phyloP scores from a whole-genome alignment of 768 basidiomycete genomes.

The Tylopilus sp. region DNA sequence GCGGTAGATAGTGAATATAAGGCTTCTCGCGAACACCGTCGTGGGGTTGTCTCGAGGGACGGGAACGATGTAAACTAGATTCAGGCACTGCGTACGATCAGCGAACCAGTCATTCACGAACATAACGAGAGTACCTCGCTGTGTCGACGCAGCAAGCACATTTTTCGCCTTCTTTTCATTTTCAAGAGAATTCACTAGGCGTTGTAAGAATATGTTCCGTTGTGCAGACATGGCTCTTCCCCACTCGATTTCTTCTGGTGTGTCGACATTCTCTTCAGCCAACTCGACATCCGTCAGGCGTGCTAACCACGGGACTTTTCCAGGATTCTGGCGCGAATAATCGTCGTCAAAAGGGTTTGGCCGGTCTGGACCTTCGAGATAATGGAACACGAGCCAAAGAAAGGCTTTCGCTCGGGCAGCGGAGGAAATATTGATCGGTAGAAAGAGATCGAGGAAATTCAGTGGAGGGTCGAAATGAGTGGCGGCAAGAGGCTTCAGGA shows the following conservation, averaged over 20 bases:
- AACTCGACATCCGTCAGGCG: slow-evolving; percentile 54
- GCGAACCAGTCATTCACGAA: neutral
- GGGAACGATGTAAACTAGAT: slow-evolving; percentile 24
- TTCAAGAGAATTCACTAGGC: slow-evolving; percentile 56
- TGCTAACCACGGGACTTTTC: slow-evolving; percentile 62
- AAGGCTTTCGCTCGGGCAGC: slow-evolving; percentile 73
- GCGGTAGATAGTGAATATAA: slow-evolving; percentile 33
- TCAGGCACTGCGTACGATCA: slow-evolving; percentile 23
- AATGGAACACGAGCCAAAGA: slow-evolving; percentile 80
- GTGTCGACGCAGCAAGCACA: slow-evolving; percentile 29
- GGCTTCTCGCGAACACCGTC: slow-evolving; percentile 30
- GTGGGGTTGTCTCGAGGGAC: slow-evolving; percentile 19
- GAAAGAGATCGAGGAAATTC: slow-evolving; percentile 83
- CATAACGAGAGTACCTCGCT: slow-evolving; percentile 20
- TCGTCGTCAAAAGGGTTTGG: slow-evolving; percentile 78
- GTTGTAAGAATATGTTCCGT: slow-evolving; percentile 68
- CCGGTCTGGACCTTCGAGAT: slow-evolving; percentile 62
- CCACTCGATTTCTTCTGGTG: slow-evolving; percentile 72
- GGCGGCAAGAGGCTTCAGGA: slow-evolving; percentile 50
- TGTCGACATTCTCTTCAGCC: slow-evolving; percentile 72
- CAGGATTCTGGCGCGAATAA: slow-evolving; percentile 51
- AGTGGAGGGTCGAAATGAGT: slow-evolving; percentile 72
- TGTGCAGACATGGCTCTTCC: slow-evolving; percentile 70
- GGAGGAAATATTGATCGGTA: slow-evolving; percentile 71
- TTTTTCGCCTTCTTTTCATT: slow-evolving; percentile 47